Percentiles rank a stretch among this genome's conserved stretches.
Conservation (phyloP, 2,329 filamentous ascomycete genomes). For the Talaromyces sp. region DNA sequence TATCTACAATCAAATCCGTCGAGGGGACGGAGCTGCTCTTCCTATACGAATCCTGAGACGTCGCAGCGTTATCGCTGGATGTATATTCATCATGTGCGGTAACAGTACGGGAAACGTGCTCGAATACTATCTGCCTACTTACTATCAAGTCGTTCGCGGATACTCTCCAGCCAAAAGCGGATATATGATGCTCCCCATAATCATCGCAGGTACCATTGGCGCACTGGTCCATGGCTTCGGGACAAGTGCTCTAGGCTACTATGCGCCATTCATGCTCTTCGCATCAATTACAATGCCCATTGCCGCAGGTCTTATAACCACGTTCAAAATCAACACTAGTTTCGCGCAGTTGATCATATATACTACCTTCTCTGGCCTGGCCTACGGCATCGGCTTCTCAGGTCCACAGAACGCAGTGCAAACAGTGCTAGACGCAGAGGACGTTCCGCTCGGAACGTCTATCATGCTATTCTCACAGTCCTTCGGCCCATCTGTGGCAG, state of each 20-base stretch:
- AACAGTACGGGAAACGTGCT: conserved; percentile 7
- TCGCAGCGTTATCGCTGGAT: conserved; percentile 9
- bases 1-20: conserved; percentile 7
- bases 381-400: conserved; percentile 29
- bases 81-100: conserved; percentile 8
- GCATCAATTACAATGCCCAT: conserved; percentile 29
- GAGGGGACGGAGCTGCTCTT: conserved; percentile 4
- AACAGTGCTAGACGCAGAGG: conserved; percentile 20
- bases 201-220: conserved; percentile 5
- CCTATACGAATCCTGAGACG: conserved; percentile 6
- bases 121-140: conserved; percentile 12
- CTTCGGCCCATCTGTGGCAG: conserved; percentile 42
- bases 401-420: conserved; percentile 26
- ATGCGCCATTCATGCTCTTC: conserved; percentile 33
- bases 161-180: conserved; percentile 4
- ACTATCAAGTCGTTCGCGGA: conserved; percentile 9
- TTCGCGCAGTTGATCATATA: conserved; percentile 26
- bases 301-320: conserved; percentile 32
- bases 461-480: conserved; percentile 31
- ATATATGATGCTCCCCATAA: conserved; percentile 12
- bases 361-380: conserved; percentile 26
- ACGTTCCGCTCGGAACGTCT: conserved; percentile 23
- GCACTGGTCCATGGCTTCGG: conserved; percentile 7
- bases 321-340: conserved; percentile 19
- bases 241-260: conserved; percentile 26